Percentiles rank a stretch among this genome's conserved stretches.
These are phyloP conservation scores for Purpureocillium takamizusanense DNA, from an alignment of 2,329 filamentous ascomycete species.

Conservation along the genomic window DNA sequence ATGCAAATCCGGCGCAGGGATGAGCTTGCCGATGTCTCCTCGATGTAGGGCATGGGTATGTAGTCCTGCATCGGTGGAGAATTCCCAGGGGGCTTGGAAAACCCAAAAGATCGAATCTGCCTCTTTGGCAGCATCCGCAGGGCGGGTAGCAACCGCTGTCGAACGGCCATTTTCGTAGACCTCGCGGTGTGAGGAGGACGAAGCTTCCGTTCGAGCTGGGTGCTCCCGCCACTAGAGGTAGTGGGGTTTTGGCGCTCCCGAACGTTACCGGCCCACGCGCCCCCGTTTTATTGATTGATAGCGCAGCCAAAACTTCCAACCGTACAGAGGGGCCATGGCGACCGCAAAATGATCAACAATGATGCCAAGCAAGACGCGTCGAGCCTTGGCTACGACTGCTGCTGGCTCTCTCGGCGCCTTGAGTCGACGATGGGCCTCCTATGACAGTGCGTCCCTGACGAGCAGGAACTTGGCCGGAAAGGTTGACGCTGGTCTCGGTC, in stretches of 20 bases:
- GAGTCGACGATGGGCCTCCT: constrained; percentile 21
- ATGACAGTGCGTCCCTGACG: constrained; percentile 19
- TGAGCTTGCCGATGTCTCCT: constrained; percentile 29
- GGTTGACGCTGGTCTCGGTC: constrained; percentile 21
- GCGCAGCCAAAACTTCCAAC: too few species aligned
- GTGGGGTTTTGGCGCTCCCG: too few species aligned
- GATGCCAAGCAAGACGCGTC: too few species aligned
- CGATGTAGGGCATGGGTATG: constrained; percentile 52
- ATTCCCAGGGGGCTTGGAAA: constrained; percentile 21
- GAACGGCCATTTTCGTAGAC: constrained; percentile 21
- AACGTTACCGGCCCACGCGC: too few species aligned
- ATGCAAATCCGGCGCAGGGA: not conserved
- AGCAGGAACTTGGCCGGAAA: constrained; percentile 19
- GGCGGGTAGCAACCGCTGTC: constrained; percentile 18
- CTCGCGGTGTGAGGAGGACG: constrained; percentile 2
- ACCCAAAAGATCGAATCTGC: constrained; percentile 33
- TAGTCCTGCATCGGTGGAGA: constrained; percentile 22
- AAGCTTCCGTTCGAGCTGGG: not conserved
- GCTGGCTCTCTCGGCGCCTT: too few species aligned
- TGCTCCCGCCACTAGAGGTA: too few species aligned
- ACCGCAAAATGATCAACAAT: too few species aligned
- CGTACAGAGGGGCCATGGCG: too few species aligned
- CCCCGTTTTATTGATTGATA: too few species aligned
- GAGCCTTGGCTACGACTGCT: too few species aligned
- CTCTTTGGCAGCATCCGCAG: constrained; percentile 23